These are phyloP conservation scores for Rhinocladiella mackenziei DNA, from an alignment of 2,329 filamentous ascomycete species.

Conservation along the genomic window DNA sequence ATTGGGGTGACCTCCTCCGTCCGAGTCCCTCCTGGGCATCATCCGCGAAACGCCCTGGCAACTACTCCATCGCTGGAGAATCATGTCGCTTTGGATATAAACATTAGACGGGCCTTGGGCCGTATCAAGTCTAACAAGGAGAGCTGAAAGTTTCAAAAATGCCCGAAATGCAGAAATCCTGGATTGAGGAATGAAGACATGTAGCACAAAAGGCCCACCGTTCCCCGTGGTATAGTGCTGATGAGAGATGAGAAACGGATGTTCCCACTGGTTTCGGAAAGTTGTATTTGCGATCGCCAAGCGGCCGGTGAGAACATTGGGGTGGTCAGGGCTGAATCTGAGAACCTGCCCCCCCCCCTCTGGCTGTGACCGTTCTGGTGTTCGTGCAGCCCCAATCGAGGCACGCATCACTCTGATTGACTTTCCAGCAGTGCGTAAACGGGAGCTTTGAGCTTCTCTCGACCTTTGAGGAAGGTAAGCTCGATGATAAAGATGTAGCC, in stretches of 20 bases:
- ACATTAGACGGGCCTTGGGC: not conserved
- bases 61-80: too few species aligned
- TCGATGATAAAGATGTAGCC: conserved; percentile 96
- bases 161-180: conserved; percentile 1
- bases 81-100: not conserved
- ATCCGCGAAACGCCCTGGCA: too few species aligned
- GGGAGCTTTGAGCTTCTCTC: conserved; percentile 80
- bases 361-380: not conserved
- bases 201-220: too few species aligned
- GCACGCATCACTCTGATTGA: conserved; percentile 37
- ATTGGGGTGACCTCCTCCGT: too few species aligned
- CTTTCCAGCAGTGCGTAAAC: conserved; percentile 76
- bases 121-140: not conserved
- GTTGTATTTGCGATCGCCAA: not conserved
- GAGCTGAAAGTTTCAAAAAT: not conserved
- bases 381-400: not conserved
- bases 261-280: not conserved
- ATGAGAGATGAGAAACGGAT: too few species aligned
- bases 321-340: too few species aligned
- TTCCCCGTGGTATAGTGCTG: too few species aligned
- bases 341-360: too few species aligned
- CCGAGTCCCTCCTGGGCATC: too few species aligned
- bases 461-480: conserved; percentile 86
- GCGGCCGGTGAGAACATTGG: not conserved
- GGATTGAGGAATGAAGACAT: too few species aligned